Percentiles rank a stretch among this genome's conserved stretches.
Evolutionary conservation across 116 monocot species (phyloP).

Genomic region (Dioscorea cayenensis): DNA sequence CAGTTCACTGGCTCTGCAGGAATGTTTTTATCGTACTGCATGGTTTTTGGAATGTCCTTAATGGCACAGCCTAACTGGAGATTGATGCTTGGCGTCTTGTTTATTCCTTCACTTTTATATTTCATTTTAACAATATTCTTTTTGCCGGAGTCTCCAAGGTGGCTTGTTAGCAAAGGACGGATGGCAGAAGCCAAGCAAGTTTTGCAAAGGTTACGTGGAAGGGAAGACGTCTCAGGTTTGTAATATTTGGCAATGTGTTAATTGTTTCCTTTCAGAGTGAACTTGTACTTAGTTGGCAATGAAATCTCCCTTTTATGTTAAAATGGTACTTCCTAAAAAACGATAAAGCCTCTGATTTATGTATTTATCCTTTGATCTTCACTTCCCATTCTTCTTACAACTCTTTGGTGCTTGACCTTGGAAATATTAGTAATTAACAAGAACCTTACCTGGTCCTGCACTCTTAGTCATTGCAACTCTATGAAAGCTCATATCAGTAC

Average conservation of each 20-base stretch:
- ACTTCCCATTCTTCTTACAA: too few relatives aligned
- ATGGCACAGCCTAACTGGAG: conserved; percentile 64
- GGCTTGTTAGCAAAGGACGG: conserved; percentile 88
- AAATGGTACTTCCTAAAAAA: too few relatives aligned
- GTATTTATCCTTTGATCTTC: too few relatives aligned
- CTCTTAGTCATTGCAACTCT: too few relatives aligned
- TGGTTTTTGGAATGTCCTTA: conserved; percentile 80
- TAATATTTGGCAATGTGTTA: neutral
- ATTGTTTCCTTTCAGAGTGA: neutral
- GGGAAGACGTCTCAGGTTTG: conserved; percentile 87
- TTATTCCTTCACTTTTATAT: conserved; percentile 67
- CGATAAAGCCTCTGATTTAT: too few relatives aligned
- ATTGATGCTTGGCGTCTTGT: conserved; percentile 78
- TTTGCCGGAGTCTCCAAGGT: conserved; percentile 87
- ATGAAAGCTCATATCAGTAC: too few relatives aligned
- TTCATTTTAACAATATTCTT: conserved; percentile 59
- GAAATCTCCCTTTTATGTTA: neutral
- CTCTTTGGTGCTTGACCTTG: too few relatives aligned
- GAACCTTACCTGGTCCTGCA: too few relatives aligned
- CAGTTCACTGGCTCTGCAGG: conserved; percentile 86
- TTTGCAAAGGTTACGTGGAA: conserved; percentile 65
- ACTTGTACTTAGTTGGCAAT: neutral
- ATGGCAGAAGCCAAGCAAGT: conserved; percentile 71
- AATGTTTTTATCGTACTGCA: conserved; percentile 83
- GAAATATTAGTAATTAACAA: too few relatives aligned